Conservation (phyloP, 2,329 filamentous ascomycete species). For the Colletotrichum graminicola region DNA sequence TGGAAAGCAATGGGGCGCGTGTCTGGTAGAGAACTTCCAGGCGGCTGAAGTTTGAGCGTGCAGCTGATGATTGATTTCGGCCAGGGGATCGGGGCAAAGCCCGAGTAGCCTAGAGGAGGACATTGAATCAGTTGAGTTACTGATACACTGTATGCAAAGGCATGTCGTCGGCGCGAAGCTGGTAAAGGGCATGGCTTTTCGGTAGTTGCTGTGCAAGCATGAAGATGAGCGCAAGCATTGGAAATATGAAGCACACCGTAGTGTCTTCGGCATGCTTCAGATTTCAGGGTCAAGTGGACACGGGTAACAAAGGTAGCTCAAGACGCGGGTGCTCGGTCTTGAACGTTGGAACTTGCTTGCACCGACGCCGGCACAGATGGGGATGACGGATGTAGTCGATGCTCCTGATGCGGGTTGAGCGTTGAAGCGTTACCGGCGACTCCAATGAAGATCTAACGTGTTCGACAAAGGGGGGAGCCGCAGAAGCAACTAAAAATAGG, state of each 20-base stretch:
- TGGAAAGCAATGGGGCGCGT: no score
- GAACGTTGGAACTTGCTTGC: not conserved
- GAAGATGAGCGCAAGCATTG: constrained; percentile 28
- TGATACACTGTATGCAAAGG: not conserved
- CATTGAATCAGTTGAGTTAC: not conserved
- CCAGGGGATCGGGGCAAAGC: constrained; percentile 5
- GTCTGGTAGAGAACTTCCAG: no score
- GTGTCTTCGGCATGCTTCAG: constrained; percentile 23
- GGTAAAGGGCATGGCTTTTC: constrained; percentile 12
- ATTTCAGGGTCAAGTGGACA: constrained; percentile 15
- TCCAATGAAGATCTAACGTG: not conserved
- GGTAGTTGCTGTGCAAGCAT: constrained; percentile 30
- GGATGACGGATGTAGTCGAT: not conserved
- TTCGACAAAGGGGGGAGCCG: not conserved
- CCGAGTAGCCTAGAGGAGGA: not conserved
- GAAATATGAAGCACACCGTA: constrained; percentile 30
- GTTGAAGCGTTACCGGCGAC: not conserved
- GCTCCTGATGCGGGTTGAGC: not conserved
- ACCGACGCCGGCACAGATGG: constrained; percentile 3
- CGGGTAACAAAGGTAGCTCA: not conserved
- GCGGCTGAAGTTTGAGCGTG: constrained; percentile 16
- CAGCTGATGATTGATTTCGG: constrained; percentile 18
- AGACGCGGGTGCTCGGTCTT: not conserved
- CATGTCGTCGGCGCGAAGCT: not conserved
- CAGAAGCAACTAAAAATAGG: constrained; percentile 19